Conservation (phyloP, 2,329 filamentous ascomycete genomes). For the Nothophaeocryptopus gaeumannii region DNA sequence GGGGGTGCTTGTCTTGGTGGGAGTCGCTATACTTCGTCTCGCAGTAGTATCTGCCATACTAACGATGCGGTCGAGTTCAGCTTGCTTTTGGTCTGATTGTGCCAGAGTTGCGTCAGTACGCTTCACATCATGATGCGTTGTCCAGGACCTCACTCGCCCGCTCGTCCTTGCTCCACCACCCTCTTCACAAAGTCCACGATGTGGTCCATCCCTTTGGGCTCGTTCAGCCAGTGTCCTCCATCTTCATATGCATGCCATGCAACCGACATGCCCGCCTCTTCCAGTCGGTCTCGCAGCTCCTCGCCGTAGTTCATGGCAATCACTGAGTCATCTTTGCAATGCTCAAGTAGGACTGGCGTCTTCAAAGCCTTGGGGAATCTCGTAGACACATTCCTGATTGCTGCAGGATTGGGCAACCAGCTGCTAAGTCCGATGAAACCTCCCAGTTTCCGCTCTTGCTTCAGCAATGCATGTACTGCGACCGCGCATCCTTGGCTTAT, state of each 20-base stretch:
- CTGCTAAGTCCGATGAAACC: conserved; percentile 24
- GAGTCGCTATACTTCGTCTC: no score
- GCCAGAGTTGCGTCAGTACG: no score
- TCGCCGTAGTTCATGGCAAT: conserved; percentile 21
- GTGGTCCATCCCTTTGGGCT: conserved; percentile 23
- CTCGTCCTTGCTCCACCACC: not conserved
- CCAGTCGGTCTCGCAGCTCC: conserved; percentile 15
- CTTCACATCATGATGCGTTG: no score
- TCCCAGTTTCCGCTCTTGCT: conserved; percentile 11
- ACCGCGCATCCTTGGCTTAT: conserved; percentile 27
- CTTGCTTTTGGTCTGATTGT: no score
- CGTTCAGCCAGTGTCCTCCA: conserved; percentile 23
- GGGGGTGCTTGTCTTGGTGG: no score
- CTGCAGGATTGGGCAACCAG: conserved; percentile 19
- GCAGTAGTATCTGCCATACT: no score
- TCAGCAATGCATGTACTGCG: conserved; percentile 20
- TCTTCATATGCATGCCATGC: conserved; percentile 19
- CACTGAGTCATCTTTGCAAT: conserved; percentile 20
- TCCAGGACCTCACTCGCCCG: no score
- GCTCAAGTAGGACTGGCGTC: conserved; percentile 22
- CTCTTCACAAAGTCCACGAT: conserved; percentile 16
- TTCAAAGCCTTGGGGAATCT: conserved; percentile 6
- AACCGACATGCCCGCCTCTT: conserved; percentile 14
- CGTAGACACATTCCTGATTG: conserved; percentile 1
- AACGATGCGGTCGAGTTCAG: no score